Base-by-base conservation (phyloP, 805 yeast species). In the Metschnikowia kunwiensis region DNA sequence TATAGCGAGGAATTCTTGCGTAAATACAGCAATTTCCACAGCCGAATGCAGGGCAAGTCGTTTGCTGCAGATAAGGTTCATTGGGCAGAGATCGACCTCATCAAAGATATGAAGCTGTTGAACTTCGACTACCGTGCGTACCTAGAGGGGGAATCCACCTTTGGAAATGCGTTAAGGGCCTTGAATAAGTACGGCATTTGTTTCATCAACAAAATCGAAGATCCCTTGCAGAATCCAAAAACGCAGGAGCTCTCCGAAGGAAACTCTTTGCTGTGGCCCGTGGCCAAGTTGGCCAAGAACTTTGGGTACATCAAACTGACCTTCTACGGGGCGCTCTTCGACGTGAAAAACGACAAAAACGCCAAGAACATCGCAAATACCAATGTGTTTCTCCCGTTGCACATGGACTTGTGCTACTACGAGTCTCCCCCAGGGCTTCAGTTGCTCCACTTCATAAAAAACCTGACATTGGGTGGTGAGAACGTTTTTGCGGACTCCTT, bases 381-480 rank as follows among this genome's bases (percentile, higher is more conserved):
- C 4, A 67, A 72, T 32, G 69, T 68, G 7, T 74, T 74, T 47
- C 66, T 85, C 26, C 88, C 88, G 2, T 64, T 84, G 32, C 94
- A 84, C 50, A 84, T 82, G 82, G 93, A 85, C 51, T 65, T 84
- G 17, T 67, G 79, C 30, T 84, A 83, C 60, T 78, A 82, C 52
- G 89, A 84, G 54, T 77, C 87, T 8, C 89, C 89, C 3, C 94
- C 94, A 1, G 91, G 91, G 0, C 60, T 84, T 28, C 89, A 84
- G 56, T 55, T 82, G 25, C 65, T 84, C 28, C 93, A 84, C 48
- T 70, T 75, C 35, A 70, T 78, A 24, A 58, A 68, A 31, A 76
- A 77, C 49, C 61, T 73, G 9, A 74, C 81, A 8, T 47, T 48
- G 7, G 88, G 86, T 9, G 91, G 88, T 8, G 85, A 80, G 46